A percentile compares a stretch with the other conserved stretches of the same genome.
These are phyloP conservation scores for Pseudocercospora vitis DNA, from an alignment of 2,329 filamentous ascomycete species.

Conservation along the genomic window DNA sequence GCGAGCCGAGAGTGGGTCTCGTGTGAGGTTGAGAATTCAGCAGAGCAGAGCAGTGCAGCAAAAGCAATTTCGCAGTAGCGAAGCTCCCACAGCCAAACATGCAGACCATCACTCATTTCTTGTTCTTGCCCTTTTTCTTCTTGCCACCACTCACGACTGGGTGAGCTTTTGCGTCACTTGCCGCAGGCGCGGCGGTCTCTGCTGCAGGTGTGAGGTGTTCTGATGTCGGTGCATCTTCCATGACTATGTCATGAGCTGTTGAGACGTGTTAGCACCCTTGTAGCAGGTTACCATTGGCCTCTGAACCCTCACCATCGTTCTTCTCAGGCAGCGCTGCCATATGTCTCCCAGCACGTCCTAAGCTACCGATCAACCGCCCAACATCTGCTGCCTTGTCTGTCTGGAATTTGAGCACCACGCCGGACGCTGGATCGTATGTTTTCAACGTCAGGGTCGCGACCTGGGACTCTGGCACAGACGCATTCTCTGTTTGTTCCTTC, in stretches of 20 bases:
- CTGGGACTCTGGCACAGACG: conserved; percentile 49
- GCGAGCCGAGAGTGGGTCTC: background rate
- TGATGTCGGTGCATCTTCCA: conserved; percentile 33
- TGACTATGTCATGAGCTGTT: conserved; percentile 34
- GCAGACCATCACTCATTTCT: conserved; percentile 42
- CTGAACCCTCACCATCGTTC: conserved; percentile 38
- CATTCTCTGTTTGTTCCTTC: conserved; percentile 25
- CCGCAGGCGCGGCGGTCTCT: conserved; percentile 13
- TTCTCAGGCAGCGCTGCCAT: conserved; percentile 54
- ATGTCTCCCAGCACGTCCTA: conserved; percentile 72
- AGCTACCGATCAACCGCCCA: conserved; percentile 70
- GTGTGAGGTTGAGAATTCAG: background rate
- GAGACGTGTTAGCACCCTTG: conserved; percentile 11
- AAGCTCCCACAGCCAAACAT: background rate
- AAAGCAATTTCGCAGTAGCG: background rate
- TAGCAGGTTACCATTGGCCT: background rate
- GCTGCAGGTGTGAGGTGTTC: conserved; percentile 27
- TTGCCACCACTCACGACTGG: conserved; percentile 42
- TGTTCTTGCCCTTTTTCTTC: conserved; percentile 50
- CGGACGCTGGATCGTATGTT: conserved; percentile 80
- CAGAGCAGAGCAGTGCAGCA: background rate
- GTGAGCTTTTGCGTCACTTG: conserved; percentile 25
- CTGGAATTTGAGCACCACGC: conserved; percentile 83
- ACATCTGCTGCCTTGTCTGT: conserved; percentile 92
- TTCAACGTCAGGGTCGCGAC: conserved; percentile 77